These are phyloP conservation scores for Thinopyrum elongatum DNA, from an alignment of 176 grass and related monocot genomes.

Conservation along the genomic window DNA sequence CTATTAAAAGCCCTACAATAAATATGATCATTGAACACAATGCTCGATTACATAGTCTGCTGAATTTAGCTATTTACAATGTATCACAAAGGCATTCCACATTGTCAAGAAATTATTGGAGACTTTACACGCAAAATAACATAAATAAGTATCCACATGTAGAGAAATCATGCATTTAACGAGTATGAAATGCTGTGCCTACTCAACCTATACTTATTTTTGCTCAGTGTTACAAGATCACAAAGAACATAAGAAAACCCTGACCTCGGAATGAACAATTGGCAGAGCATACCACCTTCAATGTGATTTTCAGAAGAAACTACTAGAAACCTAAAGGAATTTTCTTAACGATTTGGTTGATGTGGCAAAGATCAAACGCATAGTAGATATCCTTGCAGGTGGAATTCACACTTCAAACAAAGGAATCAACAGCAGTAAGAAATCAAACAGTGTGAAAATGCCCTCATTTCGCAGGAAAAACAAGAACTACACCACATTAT, in stretches of 20 bases:
- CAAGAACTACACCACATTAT: not conserved
- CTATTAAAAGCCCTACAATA: not conserved
- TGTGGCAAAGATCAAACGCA: not conserved
- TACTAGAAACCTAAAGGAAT: not conserved
- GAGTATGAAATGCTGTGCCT: not conserved
- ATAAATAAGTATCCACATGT: not conserved
- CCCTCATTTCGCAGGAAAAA: not conserved
- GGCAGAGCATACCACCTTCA: too few relatives aligned
- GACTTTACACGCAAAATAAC: not conserved
- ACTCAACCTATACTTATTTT: not conserved
- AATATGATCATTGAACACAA: too few relatives aligned
- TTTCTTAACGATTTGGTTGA: not conserved
- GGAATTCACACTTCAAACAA: not conserved
- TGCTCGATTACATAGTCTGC: not conserved
- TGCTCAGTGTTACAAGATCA: not conserved
- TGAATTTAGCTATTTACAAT: not conserved
- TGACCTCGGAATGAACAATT: not conserved
- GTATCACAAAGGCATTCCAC: not conserved
- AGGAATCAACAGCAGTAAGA: not conserved
- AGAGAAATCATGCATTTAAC: not conserved
- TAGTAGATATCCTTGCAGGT: not conserved
- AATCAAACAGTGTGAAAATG: not conserved
- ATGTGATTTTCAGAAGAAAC: not conserved
- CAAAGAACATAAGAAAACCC: not conserved
- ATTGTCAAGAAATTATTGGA: not conserved